Evolutionary conservation across 345 rosid genomes (phyloP).

Genomic region (Capsella bursapastoris): DNA sequence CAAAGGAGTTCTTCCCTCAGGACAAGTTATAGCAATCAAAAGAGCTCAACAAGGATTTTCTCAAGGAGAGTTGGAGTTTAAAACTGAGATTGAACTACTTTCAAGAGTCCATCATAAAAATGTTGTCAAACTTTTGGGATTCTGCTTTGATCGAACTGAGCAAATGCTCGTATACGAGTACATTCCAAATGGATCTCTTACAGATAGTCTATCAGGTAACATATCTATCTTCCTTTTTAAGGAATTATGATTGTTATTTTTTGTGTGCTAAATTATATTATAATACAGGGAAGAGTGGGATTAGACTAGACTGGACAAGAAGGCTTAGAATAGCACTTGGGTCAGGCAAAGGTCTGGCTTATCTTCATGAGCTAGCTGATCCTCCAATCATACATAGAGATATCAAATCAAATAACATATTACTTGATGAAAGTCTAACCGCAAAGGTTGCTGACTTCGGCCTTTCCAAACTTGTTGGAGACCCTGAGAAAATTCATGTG

Average conservation of each 20-base stretch:
- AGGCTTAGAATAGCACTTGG: slow-evolving; percentile 80
- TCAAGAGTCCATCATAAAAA: slow-evolving; percentile 87
- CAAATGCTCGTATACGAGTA: slow-evolving; percentile 77
- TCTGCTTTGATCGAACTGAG: slow-evolving; percentile 73
- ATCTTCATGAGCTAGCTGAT: slow-evolving; percentile 65
- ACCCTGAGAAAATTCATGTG: neutral
- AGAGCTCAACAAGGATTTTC: slow-evolving; percentile 78
- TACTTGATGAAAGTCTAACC: slow-evolving; percentile 53
- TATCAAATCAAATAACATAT: slow-evolving; percentile 72
- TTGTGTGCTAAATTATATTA: neutral
- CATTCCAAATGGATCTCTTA: slow-evolving; percentile 65
- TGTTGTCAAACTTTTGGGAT: slow-evolving; percentile 69
- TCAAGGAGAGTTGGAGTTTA: slow-evolving; percentile 78
- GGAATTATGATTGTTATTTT: neutral
- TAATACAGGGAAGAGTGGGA: slow-evolving; percentile 71
- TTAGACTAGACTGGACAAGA: slow-evolving; percentile 78
- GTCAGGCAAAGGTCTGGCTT: slow-evolving; percentile 81
- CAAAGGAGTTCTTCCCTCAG: slow-evolving; percentile 62
- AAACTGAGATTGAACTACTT: slow-evolving; percentile 85
- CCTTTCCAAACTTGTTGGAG: slow-evolving; percentile 2
- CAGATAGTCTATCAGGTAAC: slow-evolving; percentile 71
- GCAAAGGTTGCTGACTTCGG: neutral
- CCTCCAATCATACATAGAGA: slow-evolving; percentile 91
- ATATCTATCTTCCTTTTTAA: neutral
- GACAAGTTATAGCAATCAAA: slow-evolving; percentile 69